A percentile compares a stretch with the other conserved stretches of the same genome.
Evolutionary conservation across 78 protist species (phyloP).

Genomic region (Pelomyxa schiedti): DNA sequence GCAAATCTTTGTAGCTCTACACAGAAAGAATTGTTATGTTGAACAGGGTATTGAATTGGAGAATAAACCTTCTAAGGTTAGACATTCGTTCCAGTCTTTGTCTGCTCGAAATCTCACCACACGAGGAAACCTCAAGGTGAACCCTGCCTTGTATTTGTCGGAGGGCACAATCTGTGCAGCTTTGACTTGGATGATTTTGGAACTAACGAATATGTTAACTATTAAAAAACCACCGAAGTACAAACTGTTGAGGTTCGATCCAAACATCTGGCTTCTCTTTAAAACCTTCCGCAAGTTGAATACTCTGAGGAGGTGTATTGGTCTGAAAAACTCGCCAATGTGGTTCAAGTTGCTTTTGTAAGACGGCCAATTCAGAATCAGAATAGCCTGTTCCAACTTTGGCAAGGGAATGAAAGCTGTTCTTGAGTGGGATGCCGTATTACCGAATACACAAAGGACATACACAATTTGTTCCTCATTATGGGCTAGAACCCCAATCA

Average conservation of each 20-base stretch:
- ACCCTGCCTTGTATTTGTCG: conserved; percentile 30
- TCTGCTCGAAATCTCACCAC: conserved; percentile 53
- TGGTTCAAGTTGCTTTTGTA: conserved; percentile 33
- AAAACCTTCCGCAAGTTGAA: conserved; percentile 41
- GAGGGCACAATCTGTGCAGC: conserved; percentile 41
- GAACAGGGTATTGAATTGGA: neutral
- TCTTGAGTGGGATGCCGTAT: neutral
- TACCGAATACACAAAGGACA: neutral
- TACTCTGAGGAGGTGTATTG: neutral
- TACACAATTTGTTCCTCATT: neutral
- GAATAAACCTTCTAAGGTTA: neutral
- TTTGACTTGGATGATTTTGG: conserved; percentile 50
- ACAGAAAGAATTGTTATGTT: no score
- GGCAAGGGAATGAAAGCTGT: conserved; percentile 29
- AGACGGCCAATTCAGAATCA: conserved; percentile 31
- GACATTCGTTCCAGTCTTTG: conserved; percentile 44
- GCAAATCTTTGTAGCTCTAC: no score
- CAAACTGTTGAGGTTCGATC: conserved; percentile 42
- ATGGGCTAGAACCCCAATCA: conserved; percentile 49
- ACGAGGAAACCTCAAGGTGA: conserved; percentile 76
- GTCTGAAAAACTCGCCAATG: conserved; percentile 41
- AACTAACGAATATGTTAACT: neutral
- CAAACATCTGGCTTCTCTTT: conserved; percentile 63
- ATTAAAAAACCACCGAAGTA: neutral
- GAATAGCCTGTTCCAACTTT: conserved; percentile 69